Evolutionary conservation across 2,329 filamentous ascomycete species (phyloP).

Genomic region (Hyphodiscus sp.): DNA sequence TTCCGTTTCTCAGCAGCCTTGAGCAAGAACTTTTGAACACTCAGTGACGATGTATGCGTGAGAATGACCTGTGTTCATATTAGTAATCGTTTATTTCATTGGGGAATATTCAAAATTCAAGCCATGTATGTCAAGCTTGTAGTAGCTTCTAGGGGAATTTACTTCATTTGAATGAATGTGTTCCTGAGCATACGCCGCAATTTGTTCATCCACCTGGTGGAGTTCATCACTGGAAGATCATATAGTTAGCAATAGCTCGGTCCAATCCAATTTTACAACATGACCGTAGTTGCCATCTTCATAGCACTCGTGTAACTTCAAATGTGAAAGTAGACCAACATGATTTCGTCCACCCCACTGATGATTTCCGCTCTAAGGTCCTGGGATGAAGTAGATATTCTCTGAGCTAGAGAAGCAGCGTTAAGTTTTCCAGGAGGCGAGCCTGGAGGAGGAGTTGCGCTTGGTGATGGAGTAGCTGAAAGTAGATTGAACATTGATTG

Average conservation of each 20-base stretch:
- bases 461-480: slow-evolving; percentile 56
- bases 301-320: neutral
- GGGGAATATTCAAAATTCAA: neutral
- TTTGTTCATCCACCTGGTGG: slow-evolving; percentile 86
- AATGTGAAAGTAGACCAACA: slow-evolving; percentile 31
- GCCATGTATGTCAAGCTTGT: too few relatives aligned
- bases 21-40: slow-evolving; percentile 83
- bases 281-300: neutral
- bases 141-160: neutral
- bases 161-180: slow-evolving; percentile 88
- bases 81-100: neutral
- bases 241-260: neutral
- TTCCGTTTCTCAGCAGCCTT: slow-evolving; percentile 83
- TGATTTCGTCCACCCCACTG: slow-evolving; percentile 89
- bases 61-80: slow-evolving; percentile 60
- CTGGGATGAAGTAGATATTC: slow-evolving; percentile 35
- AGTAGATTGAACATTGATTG: slow-evolving; percentile 87
- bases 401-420: slow-evolving; percentile 23
- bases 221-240: slow-evolving; percentile 61
- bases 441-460: slow-evolving; percentile 44
- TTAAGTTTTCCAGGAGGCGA: slow-evolving; percentile 40
- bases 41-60: slow-evolving; percentile 78
- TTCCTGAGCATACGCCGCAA: slow-evolving; percentile 79
- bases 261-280: neutral
- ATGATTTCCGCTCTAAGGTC: slow-evolving; percentile 86